phyloP scores from a whole-genome alignment of 108 stramenopile genomes.

The Cyclotella sp. region DNA sequence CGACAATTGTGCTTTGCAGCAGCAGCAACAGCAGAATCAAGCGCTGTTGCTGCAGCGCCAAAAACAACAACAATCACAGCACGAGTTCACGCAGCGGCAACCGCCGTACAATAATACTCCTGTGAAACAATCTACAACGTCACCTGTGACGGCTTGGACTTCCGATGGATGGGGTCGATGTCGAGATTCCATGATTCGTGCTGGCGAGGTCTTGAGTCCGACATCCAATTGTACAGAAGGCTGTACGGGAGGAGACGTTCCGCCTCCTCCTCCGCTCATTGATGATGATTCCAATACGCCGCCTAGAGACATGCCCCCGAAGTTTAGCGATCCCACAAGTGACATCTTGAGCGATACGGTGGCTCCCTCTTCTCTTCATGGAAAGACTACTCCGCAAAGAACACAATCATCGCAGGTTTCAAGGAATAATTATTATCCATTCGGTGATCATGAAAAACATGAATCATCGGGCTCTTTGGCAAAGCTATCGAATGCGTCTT shows the following conservation, averaged over 20 bases:
- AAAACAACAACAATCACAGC: background rate
- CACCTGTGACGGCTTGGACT: background rate
- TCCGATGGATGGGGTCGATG: conserved; percentile 16
- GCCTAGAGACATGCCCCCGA: too few relatives aligned
- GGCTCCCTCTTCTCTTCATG: background rate
- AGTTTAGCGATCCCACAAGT: too few relatives aligned
- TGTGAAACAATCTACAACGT: background rate
- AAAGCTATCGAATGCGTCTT: background rate
- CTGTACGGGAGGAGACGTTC: background rate
- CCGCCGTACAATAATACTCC: background rate
- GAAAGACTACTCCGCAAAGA: background rate
- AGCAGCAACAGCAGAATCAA: conserved; percentile 14
- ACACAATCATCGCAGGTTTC: background rate
- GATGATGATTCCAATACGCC: background rate
- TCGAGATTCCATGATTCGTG: conserved; percentile 14
- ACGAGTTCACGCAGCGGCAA: too few relatives aligned
- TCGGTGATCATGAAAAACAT: background rate
- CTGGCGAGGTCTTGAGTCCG: conserved; percentile 10
- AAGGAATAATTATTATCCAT: background rate
- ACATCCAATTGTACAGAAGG: conserved; percentile 7
- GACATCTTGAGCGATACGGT: background rate
- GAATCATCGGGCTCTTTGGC: background rate
- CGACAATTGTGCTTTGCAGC: background rate
- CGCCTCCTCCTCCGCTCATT: conserved; percentile 3
- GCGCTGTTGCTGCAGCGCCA: background rate